These are phyloP conservation scores for Volvariella volvacea DNA, from an alignment of 1,284 basidiomycete genomes.

Conservation along the genomic window DNA sequence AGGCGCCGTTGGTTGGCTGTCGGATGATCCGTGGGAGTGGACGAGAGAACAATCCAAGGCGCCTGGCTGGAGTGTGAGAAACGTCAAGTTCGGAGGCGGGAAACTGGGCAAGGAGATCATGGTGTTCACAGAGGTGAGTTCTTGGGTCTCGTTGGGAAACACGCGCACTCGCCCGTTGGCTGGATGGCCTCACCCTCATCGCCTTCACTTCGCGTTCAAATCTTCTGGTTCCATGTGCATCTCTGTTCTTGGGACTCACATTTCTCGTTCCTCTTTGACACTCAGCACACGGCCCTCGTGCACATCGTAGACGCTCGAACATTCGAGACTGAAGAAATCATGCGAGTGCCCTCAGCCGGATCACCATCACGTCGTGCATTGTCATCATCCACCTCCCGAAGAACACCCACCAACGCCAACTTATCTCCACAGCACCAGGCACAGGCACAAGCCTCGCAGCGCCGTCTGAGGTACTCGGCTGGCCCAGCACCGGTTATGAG, in stretches of 20 bases:
- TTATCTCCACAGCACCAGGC: slow-evolving; percentile 3
- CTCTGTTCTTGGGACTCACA: background rate
- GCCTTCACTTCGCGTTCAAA: slow-evolving; percentile 1
- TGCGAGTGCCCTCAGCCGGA: slow-evolving; percentile 47
- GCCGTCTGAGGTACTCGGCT: slow-evolving; percentile 1
- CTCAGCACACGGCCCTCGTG: slow-evolving; percentile 45
- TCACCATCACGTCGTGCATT: slow-evolving; percentile 10
- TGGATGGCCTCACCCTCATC: too few species aligned
- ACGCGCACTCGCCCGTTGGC: too few species aligned
- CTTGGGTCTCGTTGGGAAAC: too few species aligned
- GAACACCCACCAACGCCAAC: slow-evolving; percentile 1
- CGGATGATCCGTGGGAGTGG: slow-evolving; percentile 64
- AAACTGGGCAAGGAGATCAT: slow-evolving; percentile 54
- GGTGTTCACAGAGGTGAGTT: slow-evolving; percentile 76
- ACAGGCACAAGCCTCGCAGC: slow-evolving; percentile 6
- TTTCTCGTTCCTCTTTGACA: background rate
- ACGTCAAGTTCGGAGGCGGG: slow-evolving; percentile 61
- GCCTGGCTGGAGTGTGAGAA: slow-evolving; percentile 73
- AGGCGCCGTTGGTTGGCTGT: slow-evolving; percentile 36
- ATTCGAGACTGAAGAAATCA: slow-evolving; percentile 67
- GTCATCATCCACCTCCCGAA: slow-evolving; percentile 7
- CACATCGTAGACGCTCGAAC: slow-evolving; percentile 78
- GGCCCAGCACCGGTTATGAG: background rate
- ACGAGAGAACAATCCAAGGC: slow-evolving; percentile 45
- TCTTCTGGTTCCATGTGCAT: background rate